Conservation (phyloP, 2,329 filamentous ascomycete genomes). For the Hysterium pulicare region DNA sequence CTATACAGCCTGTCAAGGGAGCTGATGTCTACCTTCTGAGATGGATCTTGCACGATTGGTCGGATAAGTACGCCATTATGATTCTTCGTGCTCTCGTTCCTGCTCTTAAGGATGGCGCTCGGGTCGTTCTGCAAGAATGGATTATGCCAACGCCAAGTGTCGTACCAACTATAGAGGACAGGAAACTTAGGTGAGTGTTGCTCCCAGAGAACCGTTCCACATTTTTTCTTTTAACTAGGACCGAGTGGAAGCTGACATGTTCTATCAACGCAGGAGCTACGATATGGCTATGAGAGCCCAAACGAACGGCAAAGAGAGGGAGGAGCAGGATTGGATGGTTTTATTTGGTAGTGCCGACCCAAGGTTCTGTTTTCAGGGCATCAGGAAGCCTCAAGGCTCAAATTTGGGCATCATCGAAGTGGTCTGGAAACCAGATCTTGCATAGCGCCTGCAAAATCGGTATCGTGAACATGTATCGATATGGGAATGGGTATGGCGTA, state of each 20-base stretch:
- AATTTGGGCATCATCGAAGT: slow-evolving; percentile 2
- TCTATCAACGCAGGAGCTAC: no score
- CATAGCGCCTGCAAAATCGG: no score
- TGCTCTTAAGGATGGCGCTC: slow-evolving; percentile 9
- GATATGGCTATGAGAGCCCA: slow-evolving; percentile 10
- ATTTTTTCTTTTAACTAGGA: no score
- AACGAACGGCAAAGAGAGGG: slow-evolving; percentile 9
- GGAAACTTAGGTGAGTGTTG: no score
- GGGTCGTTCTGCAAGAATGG: slow-evolving; percentile 19
- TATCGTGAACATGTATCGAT: no score
- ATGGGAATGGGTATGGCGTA: no score
- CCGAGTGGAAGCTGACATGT: no score
- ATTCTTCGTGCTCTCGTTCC: slow-evolving; percentile 17
- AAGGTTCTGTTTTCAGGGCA: slow-evolving; percentile 8
- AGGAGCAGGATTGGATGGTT: slow-evolving; percentile 7
- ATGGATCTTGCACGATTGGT: slow-evolving; percentile 37
- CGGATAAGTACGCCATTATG: slow-evolving; percentile 26
- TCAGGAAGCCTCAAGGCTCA: slow-evolving; percentile 3
- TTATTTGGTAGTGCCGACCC: slow-evolving; percentile 8
- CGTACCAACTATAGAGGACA: not conserved
- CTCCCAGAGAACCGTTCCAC: no score
- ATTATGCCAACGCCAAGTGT: slow-evolving; percentile 20
- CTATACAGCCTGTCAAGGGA: slow-evolving; percentile 19
- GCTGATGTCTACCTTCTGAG: slow-evolving; percentile 33
- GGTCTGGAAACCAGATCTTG: no score